phyloP scores from a whole-genome alignment of 2,329 filamentous ascomycete genomes.

The Pseudogymnoascus sp. region DNA sequence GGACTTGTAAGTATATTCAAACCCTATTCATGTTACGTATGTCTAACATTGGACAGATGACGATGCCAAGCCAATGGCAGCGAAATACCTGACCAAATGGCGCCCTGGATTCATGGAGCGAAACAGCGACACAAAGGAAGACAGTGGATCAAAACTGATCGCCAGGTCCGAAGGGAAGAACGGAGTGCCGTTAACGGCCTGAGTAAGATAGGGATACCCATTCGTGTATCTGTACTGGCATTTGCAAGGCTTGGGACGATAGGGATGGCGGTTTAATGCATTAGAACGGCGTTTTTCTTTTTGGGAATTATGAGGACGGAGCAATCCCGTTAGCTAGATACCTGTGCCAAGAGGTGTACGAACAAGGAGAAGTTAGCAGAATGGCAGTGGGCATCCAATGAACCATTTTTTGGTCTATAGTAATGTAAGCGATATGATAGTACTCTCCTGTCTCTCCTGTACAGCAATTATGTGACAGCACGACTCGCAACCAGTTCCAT shows the following conservation, averaged over 20 bases:
- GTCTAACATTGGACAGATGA: conserved; percentile 39
- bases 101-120: conserved; percentile 36
- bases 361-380: background rate
- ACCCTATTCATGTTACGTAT: conserved; percentile 6
- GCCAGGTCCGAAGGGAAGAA: background rate
- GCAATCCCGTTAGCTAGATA: conserved; percentile 6
- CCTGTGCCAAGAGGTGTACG: conserved; percentile 3
- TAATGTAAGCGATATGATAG: background rate
- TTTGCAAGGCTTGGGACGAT: background rate
- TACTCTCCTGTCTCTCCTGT: background rate
- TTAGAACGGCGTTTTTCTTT: conserved; percentile 6
- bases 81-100: conserved; percentile 55
- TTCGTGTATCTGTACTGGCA: background rate
- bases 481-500: background rate
- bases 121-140: background rate
- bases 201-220: background rate
- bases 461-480: background rate
- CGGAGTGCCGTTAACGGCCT: background rate
- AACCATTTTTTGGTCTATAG: background rate
- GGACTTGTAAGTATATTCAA: conserved; percentile 47
- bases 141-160: background rate
- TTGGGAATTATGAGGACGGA: background rate
- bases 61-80: conserved; percentile 54
- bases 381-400: background rate
- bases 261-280: background rate